Conservation (phyloP, 1,284 basidiomycete genomes). For the Termitomyces sp. region DNA sequence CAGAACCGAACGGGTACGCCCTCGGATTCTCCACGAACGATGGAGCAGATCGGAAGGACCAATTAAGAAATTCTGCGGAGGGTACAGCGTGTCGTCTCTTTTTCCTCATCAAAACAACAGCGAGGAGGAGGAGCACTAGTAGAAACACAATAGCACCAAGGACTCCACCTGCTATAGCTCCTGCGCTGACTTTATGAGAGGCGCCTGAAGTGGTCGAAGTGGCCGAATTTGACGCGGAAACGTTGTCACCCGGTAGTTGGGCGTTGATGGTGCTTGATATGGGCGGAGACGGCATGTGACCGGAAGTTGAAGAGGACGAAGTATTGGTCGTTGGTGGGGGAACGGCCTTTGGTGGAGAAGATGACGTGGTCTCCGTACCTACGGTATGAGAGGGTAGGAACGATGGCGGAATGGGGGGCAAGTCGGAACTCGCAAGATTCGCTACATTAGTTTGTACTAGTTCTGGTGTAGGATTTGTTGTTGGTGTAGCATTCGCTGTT, state of each 20-base stretch:
- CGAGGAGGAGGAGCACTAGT: slow-evolving; percentile 22
- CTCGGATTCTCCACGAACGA: neutral
- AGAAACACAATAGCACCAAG: slow-evolving; percentile 32
- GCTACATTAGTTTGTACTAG: too few species aligned
- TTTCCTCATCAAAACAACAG: slow-evolving; percentile 33
- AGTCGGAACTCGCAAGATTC: too few species aligned
- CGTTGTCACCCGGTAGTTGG: too few species aligned
- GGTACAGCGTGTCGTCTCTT: slow-evolving; percentile 39
- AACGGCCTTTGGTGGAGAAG: too few species aligned
- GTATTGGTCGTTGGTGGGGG: too few species aligned
- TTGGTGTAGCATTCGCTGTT: too few species aligned
- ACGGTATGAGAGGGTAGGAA: too few species aligned
- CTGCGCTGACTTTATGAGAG: slow-evolving; percentile 22
- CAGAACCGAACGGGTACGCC: slow-evolving; percentile 8
- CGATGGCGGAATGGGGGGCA: too few species aligned
- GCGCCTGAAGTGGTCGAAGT: neutral
- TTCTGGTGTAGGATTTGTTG: too few species aligned
- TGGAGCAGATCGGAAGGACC: slow-evolving; percentile 5
- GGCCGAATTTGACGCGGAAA: neutral
- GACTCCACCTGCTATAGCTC: slow-evolving; percentile 39
- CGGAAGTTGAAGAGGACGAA: too few species aligned
- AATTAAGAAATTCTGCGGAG: slow-evolving; percentile 42
- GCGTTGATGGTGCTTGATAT: neutral
- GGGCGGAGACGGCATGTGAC: neutral
- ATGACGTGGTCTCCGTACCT: too few species aligned